Evolutionary conservation across 352 stramenopile species (phyloP).

Genomic region (Phytopythium boreale): DNA sequence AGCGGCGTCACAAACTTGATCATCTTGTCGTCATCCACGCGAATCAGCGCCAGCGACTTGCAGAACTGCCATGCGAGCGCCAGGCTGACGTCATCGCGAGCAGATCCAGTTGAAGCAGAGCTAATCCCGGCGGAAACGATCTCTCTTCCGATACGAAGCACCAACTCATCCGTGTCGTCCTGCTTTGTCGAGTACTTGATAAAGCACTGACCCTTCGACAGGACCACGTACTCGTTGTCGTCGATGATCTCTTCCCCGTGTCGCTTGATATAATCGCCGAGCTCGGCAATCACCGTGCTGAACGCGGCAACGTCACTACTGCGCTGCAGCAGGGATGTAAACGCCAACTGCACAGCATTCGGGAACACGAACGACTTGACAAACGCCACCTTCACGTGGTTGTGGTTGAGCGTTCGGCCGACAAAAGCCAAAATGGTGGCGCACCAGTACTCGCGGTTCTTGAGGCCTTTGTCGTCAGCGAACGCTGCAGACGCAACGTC

Average conservation of each 20-base stretch:
- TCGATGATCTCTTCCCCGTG: conserved; percentile 44
- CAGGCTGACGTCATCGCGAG: conserved; percentile 18
- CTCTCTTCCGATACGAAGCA: conserved; percentile 32
- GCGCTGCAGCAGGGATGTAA: conserved; percentile 34
- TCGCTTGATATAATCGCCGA: conserved; percentile 47
- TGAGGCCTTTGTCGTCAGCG: conserved; percentile 5
- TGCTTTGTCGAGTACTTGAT: conserved; percentile 13
- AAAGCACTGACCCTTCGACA: conserved; percentile 38
- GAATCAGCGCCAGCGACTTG: conserved; percentile 50
- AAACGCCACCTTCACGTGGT: conserved; percentile 46
- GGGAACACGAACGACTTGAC: conserved; percentile 55
- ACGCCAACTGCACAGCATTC: conserved; percentile 45
- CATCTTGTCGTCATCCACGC: conserved; percentile 34
- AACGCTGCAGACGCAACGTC: conserved; percentile 13
- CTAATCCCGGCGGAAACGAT: conserved; percentile 6
- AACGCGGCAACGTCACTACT: conserved; percentile 37
- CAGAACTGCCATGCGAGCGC: conserved; percentile 75
- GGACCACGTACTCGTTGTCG: conserved; percentile 41
- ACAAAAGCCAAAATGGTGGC: conserved; percentile 51
- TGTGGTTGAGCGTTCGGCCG: conserved; percentile 44
- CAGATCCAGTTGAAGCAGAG: not conserved
- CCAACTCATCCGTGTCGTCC: conserved; percentile 13
- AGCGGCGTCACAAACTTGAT: conserved; percentile 38
- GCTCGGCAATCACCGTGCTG: conserved; percentile 43
- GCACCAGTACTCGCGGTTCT: conserved; percentile 41